These are phyloP conservation scores for Penicillium rolfsii DNA, from an alignment of 2,329 filamentous ascomycete genomes.

Conservation along the genomic window DNA sequence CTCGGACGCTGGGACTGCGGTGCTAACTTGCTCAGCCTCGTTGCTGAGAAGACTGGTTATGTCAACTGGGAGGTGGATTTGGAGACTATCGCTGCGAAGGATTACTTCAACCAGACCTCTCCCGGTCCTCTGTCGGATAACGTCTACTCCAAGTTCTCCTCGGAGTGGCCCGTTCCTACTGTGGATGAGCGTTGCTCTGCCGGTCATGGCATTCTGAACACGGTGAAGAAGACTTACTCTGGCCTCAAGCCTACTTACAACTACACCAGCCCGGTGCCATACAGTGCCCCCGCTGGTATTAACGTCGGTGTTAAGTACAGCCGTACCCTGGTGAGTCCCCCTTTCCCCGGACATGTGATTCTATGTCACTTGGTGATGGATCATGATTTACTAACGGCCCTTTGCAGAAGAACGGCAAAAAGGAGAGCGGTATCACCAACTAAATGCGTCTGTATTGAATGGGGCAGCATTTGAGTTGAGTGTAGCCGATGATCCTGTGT, in stretches of 20 bases:
- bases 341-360: not conserved
- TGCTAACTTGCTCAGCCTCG: constrained; percentile 68
- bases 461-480: too few relatives aligned
- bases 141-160: constrained; percentile 32
- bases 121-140: constrained; percentile 49
- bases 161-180: constrained; percentile 37
- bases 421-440: constrained; percentile 19
- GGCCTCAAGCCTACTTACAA: constrained; percentile 37
- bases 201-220: constrained; percentile 40
- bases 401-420: constrained; percentile 22
- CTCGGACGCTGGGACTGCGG: constrained; percentile 73
- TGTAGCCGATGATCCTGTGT: not conserved
- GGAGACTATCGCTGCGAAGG: constrained; percentile 27
- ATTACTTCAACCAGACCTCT: constrained; percentile 60
- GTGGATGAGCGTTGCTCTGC: constrained; percentile 38
- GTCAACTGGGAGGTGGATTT: constrained; percentile 46
- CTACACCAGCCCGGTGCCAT: constrained; percentile 42
- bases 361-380: too few relatives aligned
- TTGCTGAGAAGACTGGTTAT: constrained; percentile 66
- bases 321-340: constrained; percentile 21
- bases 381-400: constrained; percentile 7
- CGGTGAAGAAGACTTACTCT: constrained; percentile 40
- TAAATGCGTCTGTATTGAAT: not conserved
- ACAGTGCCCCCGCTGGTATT: constrained; percentile 31
- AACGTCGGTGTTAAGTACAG: constrained; percentile 32